Conservation (phyloP, 192 early-diverging fungal species). For the Fimicolochytrium jonesii region DNA sequence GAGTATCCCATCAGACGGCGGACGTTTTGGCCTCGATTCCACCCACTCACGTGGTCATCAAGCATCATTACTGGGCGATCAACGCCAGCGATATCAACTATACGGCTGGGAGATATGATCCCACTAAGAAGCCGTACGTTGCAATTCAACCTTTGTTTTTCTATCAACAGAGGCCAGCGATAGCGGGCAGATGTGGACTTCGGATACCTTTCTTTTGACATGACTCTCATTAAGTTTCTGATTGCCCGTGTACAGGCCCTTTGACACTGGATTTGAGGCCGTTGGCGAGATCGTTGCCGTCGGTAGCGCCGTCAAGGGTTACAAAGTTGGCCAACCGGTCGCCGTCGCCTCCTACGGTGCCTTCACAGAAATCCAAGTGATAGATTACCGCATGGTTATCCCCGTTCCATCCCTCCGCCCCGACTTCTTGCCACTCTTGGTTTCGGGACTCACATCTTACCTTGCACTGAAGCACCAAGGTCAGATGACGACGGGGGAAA, state of each 20-base stretch:
- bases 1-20: background rate
- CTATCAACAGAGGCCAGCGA: too few relatives aligned
- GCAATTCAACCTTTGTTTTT: background rate
- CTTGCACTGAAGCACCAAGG: conserved; percentile 48
- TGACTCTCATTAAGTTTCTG: too few relatives aligned
- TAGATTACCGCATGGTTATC: conserved; percentile 19
- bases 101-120: conserved; percentile 51
- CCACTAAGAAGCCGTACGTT: conserved; percentile 46
- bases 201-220: too few relatives aligned
- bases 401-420: conserved; percentile 23
- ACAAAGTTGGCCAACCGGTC: conserved; percentile 30
- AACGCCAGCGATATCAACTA: conserved; percentile 58
- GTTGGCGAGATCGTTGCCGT: conserved; percentile 50
- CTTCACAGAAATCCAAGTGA: conserved; percentile 48
- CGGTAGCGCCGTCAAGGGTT: conserved; percentile 26
- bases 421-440: conserved; percentile 39
- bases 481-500: conserved; percentile 44
- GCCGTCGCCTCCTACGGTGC: conserved; percentile 46
- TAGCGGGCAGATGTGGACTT: too few relatives aligned
- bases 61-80: conserved; percentile 46
- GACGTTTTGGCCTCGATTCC: conserved; percentile 7
- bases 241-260: conserved; percentile 46
- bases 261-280: conserved; percentile 56
- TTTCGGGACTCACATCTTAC: conserved; percentile 51
- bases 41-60: conserved; percentile 36